phyloP scores from a whole-genome alignment of 805 yeast genomes.

The Ogataea philodendri region DNA sequence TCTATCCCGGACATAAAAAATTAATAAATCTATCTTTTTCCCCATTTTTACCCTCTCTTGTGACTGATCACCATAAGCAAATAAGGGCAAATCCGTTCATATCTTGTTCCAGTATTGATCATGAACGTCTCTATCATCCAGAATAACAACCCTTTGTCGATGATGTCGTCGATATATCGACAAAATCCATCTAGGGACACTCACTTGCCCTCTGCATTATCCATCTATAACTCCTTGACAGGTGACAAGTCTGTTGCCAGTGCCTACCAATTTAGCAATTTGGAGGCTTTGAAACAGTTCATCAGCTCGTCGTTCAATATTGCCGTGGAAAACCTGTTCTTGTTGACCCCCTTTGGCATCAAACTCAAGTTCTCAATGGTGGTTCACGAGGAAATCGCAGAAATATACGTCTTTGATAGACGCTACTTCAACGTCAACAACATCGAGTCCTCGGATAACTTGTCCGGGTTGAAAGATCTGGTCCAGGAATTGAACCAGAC shows the following conservation, averaged over 20 bases:
- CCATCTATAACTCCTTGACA: slow-evolving; percentile 42
- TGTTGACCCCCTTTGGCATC: slow-evolving; percentile 65
- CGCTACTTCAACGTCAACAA: slow-evolving; percentile 43
- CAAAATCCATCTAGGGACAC: slow-evolving; percentile 16
- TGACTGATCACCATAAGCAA: slow-evolving; percentile 11
- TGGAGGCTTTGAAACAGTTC: slow-evolving; percentile 43
- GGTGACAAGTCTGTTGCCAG: slow-evolving; percentile 40
- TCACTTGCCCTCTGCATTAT: slow-evolving; percentile 23
- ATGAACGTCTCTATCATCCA: slow-evolving; percentile 23
- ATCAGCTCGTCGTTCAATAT: slow-evolving; percentile 42
- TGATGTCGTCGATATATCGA: slow-evolving; percentile 29
- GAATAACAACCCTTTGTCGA: slow-evolving; percentile 26
- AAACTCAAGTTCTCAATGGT: slow-evolving; percentile 53
- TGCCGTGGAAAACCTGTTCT: slow-evolving; percentile 41
- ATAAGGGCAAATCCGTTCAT: slow-evolving; percentile 8
- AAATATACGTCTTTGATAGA: slow-evolving; percentile 63
- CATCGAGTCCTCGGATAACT: slow-evolving; percentile 19
- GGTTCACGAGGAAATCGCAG: slow-evolving; percentile 46
- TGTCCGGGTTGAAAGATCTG: slow-evolving; percentile 20
- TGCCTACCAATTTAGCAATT: slow-evolving; percentile 38
- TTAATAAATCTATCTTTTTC: slow-evolving; percentile 2
- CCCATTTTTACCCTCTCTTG: slow-evolving; percentile 10
- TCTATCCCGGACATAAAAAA: slow-evolving; percentile 17
- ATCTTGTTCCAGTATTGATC: not conserved
- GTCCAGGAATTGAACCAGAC: slow-evolving; percentile 26